Evolutionary conservation across 1,284 basidiomycete species (phyloP).

Genomic region (Phenoliferia sp.): DNA sequence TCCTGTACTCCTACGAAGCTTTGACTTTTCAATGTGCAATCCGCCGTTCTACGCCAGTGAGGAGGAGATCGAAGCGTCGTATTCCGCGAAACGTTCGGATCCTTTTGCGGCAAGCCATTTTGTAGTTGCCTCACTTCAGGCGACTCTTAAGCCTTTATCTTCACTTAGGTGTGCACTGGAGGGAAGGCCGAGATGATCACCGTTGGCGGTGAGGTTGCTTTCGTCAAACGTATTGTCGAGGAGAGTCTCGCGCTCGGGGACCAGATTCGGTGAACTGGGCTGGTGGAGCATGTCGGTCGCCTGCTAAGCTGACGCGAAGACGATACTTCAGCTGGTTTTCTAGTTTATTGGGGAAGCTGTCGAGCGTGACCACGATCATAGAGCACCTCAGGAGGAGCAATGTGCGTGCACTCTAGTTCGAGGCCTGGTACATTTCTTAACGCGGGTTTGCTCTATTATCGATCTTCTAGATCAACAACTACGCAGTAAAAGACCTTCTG

Average conservation of each 20-base stretch:
- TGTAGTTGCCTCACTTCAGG: too few species aligned
- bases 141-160: too few species aligned
- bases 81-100: slow-evolving; percentile 56
- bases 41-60: slow-evolving; percentile 81
- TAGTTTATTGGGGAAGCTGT: slow-evolving; percentile 80
- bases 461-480: slow-evolving; percentile 68
- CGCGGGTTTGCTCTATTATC: background rate
- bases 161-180: slow-evolving; percentile 67
- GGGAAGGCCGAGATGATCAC: slow-evolving; percentile 80
- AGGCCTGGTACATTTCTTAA: too few species aligned
- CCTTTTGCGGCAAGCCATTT: slow-evolving; percentile 58
- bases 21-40: slow-evolving; percentile 85
- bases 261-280: slow-evolving; percentile 51
- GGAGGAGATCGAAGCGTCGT: slow-evolving; percentile 61
- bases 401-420: background rate
- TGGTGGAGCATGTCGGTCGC: background rate
- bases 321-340: slow-evolving; percentile 72
- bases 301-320: background rate
- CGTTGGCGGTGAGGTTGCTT: slow-evolving; percentile 72
- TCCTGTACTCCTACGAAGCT: slow-evolving; percentile 41
- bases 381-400: slow-evolving; percentile 48
- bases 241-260: slow-evolving; percentile 57
- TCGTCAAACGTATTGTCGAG: slow-evolving; percentile 69
- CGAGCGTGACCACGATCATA: slow-evolving; percentile 63
- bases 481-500: slow-evolving; percentile 68